Conservation (phyloP, 805 yeast species). For the Kregervanrija delftensis region DNA sequence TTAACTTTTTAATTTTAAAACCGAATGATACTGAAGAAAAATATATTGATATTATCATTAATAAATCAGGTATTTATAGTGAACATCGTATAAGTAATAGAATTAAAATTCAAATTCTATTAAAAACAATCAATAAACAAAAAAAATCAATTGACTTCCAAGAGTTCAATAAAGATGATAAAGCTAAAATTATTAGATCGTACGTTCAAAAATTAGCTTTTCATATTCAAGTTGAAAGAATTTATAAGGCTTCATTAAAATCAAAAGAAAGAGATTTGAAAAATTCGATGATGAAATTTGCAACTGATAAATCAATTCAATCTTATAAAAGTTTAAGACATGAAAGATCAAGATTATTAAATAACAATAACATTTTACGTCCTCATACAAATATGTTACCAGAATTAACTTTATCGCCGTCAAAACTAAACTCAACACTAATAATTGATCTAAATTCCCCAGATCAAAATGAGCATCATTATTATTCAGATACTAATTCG, state of each 20-base stretch:
- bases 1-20: slow-evolving; percentile 33
- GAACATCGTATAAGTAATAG: slow-evolving; percentile 45
- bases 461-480: slow-evolving; percentile 9
- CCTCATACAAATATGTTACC: slow-evolving; percentile 1
- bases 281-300: slow-evolving; percentile 2
- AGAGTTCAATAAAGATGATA: slow-evolving; percentile 31
- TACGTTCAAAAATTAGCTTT: slow-evolving; percentile 50
- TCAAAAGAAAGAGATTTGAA: slow-evolving; percentile 8
- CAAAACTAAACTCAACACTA: slow-evolving; percentile 1
- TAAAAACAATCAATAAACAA: slow-evolving; percentile 23
- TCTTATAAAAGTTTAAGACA: slow-evolving; percentile 12
- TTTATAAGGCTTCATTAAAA: slow-evolving; percentile 43
- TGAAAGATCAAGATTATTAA: slow-evolving; percentile 9
- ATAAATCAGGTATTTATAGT: slow-evolving; percentile 42
- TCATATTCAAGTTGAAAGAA: slow-evolving; percentile 58
- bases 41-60: slow-evolving; percentile 38
- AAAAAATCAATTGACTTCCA: slow-evolving; percentile 5
- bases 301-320: slow-evolving; percentile 8
- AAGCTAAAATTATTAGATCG: slow-evolving; percentile 37
- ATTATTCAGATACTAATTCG: slow-evolving; percentile 13
- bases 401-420: slow-evolving; percentile 3
- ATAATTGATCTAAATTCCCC: slow-evolving; percentile 7
- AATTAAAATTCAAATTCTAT: slow-evolving; percentile 34
- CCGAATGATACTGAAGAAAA: slow-evolving; percentile 37
- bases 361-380: background rate